Evolutionary conservation across 768 basidiomycete genomes (phyloP).

Genomic region (Fomitopsis serialis): DNA sequence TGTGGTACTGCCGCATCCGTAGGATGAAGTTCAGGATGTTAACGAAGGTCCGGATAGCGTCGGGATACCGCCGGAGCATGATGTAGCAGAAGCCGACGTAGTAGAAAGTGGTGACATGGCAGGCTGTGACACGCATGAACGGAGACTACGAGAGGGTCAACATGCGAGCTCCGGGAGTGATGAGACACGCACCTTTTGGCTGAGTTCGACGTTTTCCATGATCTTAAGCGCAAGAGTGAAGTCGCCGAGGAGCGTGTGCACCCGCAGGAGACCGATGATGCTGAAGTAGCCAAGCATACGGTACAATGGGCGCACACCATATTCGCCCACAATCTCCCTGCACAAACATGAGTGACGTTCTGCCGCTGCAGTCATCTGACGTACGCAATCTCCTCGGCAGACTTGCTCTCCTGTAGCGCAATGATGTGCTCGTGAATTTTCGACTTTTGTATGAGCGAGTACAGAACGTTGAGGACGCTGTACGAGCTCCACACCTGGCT

Average conservation of each 20-base stretch:
- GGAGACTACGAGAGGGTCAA: conserved; percentile 48
- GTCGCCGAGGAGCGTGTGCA: conserved; percentile 94
- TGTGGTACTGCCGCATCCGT: conserved; percentile 96
- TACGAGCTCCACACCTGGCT: conserved; percentile 94
- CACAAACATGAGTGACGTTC: conserved; percentile 2
- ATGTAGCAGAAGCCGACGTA: conserved; percentile 97
- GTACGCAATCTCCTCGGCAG: conserved; percentile 78
- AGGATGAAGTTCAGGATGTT: conserved; percentile 93
- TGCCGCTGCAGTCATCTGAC: conserved; percentile 22
- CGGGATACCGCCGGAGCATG: conserved; percentile 89
- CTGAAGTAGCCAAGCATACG: conserved; percentile 97
- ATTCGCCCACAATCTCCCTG: conserved; percentile 87
- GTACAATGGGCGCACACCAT: conserved; percentile 85
- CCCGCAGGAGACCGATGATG: conserved; percentile 89
- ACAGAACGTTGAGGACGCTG: conserved; percentile 95
- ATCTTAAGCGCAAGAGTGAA: conserved; percentile 92
- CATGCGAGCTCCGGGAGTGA: not conserved
- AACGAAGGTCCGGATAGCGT: conserved; percentile 92
- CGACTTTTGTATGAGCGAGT: conserved; percentile 97
- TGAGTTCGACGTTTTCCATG: conserved; percentile 90
- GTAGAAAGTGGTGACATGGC: conserved; percentile 92
- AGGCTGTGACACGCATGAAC: conserved; percentile 94
- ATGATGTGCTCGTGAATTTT: conserved; percentile 89
- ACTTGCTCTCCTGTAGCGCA: conserved; percentile 77
- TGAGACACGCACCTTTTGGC: conserved; percentile 65